Conservation (phyloP, 2,329 filamentous ascomycete species). For the Thielaviopsis musarum region DNA sequence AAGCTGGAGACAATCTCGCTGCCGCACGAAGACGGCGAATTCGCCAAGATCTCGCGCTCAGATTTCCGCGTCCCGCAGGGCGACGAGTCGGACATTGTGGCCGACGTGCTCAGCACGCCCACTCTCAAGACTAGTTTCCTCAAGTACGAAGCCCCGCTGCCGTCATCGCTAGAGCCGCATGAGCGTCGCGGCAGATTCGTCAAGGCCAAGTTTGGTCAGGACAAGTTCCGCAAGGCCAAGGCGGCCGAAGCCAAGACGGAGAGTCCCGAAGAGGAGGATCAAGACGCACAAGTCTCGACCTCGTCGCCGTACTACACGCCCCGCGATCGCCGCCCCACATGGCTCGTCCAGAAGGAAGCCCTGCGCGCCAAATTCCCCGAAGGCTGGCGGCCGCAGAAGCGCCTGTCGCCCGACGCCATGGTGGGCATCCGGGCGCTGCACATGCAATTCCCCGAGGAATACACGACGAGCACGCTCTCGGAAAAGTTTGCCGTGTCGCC, state of each 20-base stretch:
- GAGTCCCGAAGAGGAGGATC: not conserved
- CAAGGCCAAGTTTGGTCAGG: not conserved
- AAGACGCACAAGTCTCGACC: not conserved
- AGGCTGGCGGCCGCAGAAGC: slow-evolving; percentile 70
- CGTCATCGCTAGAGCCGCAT: too few relatives aligned
- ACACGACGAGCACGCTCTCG: slow-evolving; percentile 58
- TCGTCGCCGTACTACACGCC: too few relatives aligned
- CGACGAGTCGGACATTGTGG: not conserved
- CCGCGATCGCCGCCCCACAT: slow-evolving; percentile 25
- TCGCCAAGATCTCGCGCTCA: not conserved
- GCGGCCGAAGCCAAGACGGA: not conserved
- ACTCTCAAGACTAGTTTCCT: not conserved
- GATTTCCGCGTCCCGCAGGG: not conserved
- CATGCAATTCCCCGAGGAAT: slow-evolving; percentile 56
- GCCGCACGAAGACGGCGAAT: not conserved
- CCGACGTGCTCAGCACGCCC: slow-evolving; percentile 1
- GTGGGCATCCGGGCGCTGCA: slow-evolving; percentile 79
- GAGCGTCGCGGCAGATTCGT: not conserved
- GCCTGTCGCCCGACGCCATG: slow-evolving; percentile 78
- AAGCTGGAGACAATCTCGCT: not conserved
- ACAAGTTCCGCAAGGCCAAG: not conserved
- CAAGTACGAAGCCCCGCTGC: not conserved
- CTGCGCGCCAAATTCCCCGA: slow-evolving; percentile 63
- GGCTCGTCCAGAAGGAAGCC: slow-evolving; percentile 62
- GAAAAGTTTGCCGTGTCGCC: slow-evolving; percentile 70